A percentile compares a stretch with the other conserved stretches of the same genome.
These are phyloP conservation scores for Cucurbita maxima DNA, from an alignment of 306 rosid genomes.

Conservation along the genomic window DNA sequence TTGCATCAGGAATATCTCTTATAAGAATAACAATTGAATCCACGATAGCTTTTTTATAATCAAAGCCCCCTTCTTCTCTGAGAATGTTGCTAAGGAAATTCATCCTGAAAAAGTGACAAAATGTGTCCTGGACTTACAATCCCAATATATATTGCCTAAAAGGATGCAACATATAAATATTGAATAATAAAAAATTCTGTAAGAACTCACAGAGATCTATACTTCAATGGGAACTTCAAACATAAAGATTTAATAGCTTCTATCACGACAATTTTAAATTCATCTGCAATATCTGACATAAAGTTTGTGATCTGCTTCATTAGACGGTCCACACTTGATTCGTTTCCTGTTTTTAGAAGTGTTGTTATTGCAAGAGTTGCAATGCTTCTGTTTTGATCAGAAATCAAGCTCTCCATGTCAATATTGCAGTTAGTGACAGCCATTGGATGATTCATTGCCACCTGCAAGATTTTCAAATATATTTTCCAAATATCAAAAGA, in stretches of 20 bases:
- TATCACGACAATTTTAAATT: constrained; percentile 92
- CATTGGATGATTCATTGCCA: constrained; percentile 99
- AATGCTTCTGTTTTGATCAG: constrained; percentile 95
- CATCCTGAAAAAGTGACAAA: constrained; percentile 43
- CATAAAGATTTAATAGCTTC: constrained; percentile 96
- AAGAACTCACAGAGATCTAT: constrained; percentile 77
- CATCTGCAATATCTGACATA: constrained; percentile 97
- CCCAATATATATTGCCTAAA: neutral
- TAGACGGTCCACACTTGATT: constrained; percentile 90
- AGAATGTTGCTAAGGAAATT: constrained; percentile 96
- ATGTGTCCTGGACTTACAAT: neutral
- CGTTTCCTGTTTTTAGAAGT: constrained; percentile 95
- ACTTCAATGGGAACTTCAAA: constrained; percentile 87
- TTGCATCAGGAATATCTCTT: constrained; percentile 92
- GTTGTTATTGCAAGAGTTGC: constrained; percentile 99
- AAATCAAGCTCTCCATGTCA: constrained; percentile 92
- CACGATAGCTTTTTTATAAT: constrained; percentile 93
- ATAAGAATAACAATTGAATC: constrained; percentile 95
- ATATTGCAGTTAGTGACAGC: constrained; percentile 98
- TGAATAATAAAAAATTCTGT: neutral
- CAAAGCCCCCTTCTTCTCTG: constrained; percentile 98
- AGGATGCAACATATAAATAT: neutral
- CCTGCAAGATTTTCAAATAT: constrained; percentile 32
- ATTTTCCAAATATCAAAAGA: neutral
- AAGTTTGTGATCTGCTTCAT: constrained; percentile 98